Percentiles rank a stretch among this genome's conserved stretches.
Conservation (phyloP, 257 asterid species). For the Solanum tarapatanum region DNA sequence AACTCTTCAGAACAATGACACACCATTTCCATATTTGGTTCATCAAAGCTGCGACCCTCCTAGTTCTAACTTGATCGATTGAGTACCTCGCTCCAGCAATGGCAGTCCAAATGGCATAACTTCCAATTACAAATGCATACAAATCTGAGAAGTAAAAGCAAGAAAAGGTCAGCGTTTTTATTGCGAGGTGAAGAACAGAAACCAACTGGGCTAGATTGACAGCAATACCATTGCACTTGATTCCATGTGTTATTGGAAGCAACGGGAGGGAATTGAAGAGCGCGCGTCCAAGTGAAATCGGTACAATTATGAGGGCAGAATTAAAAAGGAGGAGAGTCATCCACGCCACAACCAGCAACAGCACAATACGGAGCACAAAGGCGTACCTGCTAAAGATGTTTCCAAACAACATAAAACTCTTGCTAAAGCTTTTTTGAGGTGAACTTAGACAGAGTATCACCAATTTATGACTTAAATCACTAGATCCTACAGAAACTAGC, state of each 20-base stretch:
- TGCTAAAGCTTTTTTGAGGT: neutral
- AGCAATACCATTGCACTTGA: constrained; percentile 80
- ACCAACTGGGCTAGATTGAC: neutral
- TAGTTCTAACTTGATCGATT: constrained; percentile 55
- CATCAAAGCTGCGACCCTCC: constrained; percentile 55
- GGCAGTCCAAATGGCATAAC: constrained; percentile 93
- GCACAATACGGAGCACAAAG: constrained; percentile 76
- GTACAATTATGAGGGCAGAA: constrained; percentile 75
- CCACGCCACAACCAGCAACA: constrained; percentile 87
- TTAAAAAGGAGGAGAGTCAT: constrained; percentile 80
- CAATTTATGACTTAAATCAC: neutral
- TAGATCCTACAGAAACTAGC: neutral
- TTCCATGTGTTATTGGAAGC: constrained; percentile 88
- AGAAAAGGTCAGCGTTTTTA: neutral
- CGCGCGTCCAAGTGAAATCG: constrained; percentile 78
- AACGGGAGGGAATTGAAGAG: constrained; percentile 76
- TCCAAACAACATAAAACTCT: constrained; percentile 23
- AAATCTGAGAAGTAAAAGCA: constrained; percentile 31
- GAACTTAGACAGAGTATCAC: neutral
- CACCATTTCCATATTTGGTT: constrained; percentile 83
- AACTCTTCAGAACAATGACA: constrained; percentile 77
- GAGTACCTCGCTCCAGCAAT: constrained; percentile 87
- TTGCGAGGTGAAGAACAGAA: neutral
- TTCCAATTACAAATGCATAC: constrained; percentile 89
- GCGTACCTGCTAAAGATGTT: constrained; percentile 65